These are phyloP conservation scores for Plectranthus barbatus DNA, from an alignment of 257 asterid genomes.

Conservation along the genomic window DNA sequence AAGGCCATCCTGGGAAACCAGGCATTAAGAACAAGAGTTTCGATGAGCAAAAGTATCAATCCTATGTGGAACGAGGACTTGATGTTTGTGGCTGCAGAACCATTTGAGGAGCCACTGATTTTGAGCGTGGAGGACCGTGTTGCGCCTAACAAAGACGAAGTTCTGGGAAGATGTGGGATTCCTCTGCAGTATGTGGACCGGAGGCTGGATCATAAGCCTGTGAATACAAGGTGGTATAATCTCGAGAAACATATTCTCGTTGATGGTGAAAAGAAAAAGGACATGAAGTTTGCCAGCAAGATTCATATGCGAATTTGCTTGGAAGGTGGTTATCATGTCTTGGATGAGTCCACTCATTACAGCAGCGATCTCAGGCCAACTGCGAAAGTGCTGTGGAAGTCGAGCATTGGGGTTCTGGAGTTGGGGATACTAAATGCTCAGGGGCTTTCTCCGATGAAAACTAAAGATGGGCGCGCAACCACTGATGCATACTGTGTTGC, in stretches of 20 bases:
- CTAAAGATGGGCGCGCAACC: slow-evolving; percentile 42
- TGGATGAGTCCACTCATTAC: slow-evolving; percentile 66
- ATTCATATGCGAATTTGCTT: slow-evolving; percentile 53
- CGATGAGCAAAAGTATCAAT: slow-evolving; percentile 47
- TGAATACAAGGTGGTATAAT: slow-evolving; percentile 55
- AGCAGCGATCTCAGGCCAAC: slow-evolving; percentile 74
- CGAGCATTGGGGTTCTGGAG: slow-evolving; percentile 69
- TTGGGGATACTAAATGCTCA: slow-evolving; percentile 53
- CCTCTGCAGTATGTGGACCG: slow-evolving; percentile 48
- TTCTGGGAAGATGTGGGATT: slow-evolving; percentile 50
- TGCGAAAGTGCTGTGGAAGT: slow-evolving; percentile 60
- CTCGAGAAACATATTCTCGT: slow-evolving; percentile 46
- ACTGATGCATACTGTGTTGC: slow-evolving; percentile 82
- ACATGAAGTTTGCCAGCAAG: slow-evolving; percentile 56
- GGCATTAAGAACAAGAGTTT: slow-evolving; percentile 42
- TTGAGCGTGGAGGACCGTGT: slow-evolving; percentile 65
- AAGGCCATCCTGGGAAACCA: slow-evolving; percentile 64
- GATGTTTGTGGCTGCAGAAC: too few relatives aligned
- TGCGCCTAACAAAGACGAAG: slow-evolving; percentile 59
- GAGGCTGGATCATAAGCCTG: slow-evolving; percentile 50
- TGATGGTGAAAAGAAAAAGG: slow-evolving; percentile 61
- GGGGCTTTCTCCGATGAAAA: slow-evolving; percentile 58
- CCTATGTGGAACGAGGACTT: slow-evolving; percentile 82
- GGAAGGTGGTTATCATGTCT: slow-evolving; percentile 80
- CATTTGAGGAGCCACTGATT: slow-evolving; percentile 59